Evolutionary conservation across 2,329 filamentous ascomycete genomes (phyloP), one percentile per base, ranked within the genome.

Genomic region (Tolypocladium guangdongense): DNA sequence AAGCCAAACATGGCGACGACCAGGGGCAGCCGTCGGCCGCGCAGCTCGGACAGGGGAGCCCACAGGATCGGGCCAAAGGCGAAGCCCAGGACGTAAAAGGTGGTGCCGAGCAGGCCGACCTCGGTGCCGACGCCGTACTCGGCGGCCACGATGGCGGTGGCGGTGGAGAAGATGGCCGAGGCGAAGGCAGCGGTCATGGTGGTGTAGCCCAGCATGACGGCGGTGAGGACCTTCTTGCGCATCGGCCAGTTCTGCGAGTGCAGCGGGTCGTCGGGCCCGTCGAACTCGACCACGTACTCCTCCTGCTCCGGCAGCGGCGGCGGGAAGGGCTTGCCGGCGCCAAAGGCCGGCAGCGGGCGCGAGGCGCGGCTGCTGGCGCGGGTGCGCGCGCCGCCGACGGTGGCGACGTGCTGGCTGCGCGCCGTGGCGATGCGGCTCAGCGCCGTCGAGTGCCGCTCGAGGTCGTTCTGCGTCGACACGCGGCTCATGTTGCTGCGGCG

Each of bases 201-300:
- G 16, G 86, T 88, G 62, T 83, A 90, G 18, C 83, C 87, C 43
- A 91, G 73, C 61, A 90, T 84, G 41, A 77, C 76, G 22, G 83
- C 81, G 0, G 84, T 88, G 5, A 80, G 61, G 39, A 90, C 50
- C 82, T 95, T 96, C 74, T 88, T 91, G 64, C 73, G 80, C 52
- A 87, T 64, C 0, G 87, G 78, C 90, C 90, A 96, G 66, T 96
- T 96, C 71, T 92, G 87, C 1, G 89, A 86, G 68, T 95, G 90
- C 56, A 91, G 64, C 2, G 90, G 90, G 63, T 96, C 90, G 58
- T 90, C 78, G 1, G 83, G 85, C 0, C 90, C 90, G 60, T 91
- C 86, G 64, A 95, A 96, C 68, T 90, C 87, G 45, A 91, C 87
- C 0, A 90, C 86, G 63, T 91, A 92, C 58, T 88, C 82, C 61